Percentiles rank a stretch among this genome's conserved stretches.
Evolutionary conservation across 441 rosid species (phyloP).

Genomic region (Populus hybrid): DNA sequence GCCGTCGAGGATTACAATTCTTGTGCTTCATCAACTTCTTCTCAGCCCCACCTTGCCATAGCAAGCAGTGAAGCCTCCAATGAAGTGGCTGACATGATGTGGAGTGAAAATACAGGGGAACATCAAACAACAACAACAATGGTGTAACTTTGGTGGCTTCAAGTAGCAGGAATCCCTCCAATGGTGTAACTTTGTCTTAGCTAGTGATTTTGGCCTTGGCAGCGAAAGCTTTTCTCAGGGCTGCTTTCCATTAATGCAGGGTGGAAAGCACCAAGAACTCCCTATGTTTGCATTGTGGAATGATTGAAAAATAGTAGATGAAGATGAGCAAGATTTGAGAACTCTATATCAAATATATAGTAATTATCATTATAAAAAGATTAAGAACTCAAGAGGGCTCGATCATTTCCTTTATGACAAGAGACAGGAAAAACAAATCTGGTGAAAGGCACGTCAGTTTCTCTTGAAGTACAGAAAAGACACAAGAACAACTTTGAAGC

Average conservation of each 20-base stretch:
- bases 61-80: slow-evolving; percentile 32
- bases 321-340: too few species aligned
- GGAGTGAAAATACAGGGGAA: slow-evolving; percentile 31
- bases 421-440: too few species aligned
- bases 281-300: too few species aligned
- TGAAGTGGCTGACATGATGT: slow-evolving; percentile 40
- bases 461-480: too few species aligned
- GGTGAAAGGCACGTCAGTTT: too few species aligned
- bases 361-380: too few species aligned
- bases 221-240: slow-evolving; percentile 21
- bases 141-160: slow-evolving; percentile 19
- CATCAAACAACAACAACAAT: slow-evolving; percentile 7
- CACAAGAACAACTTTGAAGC: too few species aligned
- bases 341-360: too few species aligned
- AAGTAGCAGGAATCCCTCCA: slow-evolving; percentile 21
- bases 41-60: slow-evolving; percentile 27
- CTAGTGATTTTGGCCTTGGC: slow-evolving; percentile 23
- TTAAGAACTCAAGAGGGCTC: too few species aligned
- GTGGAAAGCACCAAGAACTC: slow-evolving; percentile 1
- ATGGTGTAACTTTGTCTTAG: slow-evolving; percentile 20
- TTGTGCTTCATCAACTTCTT: slow-evolving; percentile 24
- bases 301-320: neutral
- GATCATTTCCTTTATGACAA: too few species aligned
- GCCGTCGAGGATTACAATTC: slow-evolving; percentile 33
- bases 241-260: slow-evolving; percentile 23